These are phyloP conservation scores for Cyclocybe aegerita DNA, from an alignment of 768 basidiomycete genomes.

Conservation along the genomic window DNA sequence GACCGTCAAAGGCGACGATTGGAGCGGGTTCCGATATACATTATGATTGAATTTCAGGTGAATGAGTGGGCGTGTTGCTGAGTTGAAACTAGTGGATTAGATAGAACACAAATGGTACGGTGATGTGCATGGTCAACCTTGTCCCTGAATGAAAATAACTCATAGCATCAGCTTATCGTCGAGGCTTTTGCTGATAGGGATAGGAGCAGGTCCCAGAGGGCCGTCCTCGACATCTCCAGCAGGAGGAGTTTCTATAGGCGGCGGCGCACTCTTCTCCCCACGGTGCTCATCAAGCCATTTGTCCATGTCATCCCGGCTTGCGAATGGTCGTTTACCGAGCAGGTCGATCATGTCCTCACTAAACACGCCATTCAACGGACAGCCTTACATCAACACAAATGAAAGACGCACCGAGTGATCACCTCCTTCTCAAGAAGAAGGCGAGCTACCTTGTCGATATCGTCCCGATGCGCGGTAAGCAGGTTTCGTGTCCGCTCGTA, in stretches of 20 bases:
- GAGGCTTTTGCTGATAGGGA: slow-evolving; percentile 34
- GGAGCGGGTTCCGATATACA: slow-evolving; percentile 77
- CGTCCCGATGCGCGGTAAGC: slow-evolving; percentile 75
- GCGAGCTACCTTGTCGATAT: slow-evolving; percentile 93
- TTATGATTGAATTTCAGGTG: slow-evolving; percentile 27
- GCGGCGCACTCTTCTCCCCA: slow-evolving; percentile 62
- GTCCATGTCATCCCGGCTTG: slow-evolving; percentile 91
- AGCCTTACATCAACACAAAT: not conserved
- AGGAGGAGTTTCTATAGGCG: slow-evolving; percentile 54
- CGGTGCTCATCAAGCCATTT: slow-evolving; percentile 90
- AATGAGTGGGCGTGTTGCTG: slow-evolving; percentile 20
- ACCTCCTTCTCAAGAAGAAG: slow-evolving; percentile 93
- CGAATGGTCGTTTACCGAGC: slow-evolving; percentile 81
- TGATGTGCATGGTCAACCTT: slow-evolving; percentile 5
- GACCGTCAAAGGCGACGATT: slow-evolving; percentile 63
- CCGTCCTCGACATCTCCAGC: slow-evolving; percentile 31
- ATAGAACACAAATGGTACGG: slow-evolving; percentile 29
- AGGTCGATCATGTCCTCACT: slow-evolving; percentile 88
- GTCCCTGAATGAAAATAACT: slow-evolving; percentile 5
- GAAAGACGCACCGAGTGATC: slow-evolving; percentile 69
- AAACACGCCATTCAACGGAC: slow-evolving; percentile 10
- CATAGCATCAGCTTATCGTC: slow-evolving; percentile 23
- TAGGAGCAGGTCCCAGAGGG: slow-evolving; percentile 45
- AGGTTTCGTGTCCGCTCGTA: slow-evolving; percentile 83
- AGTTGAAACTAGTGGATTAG: slow-evolving; percentile 18